phyloP scores from a whole-genome alignment of 139 green algal species.

The Chlamydomonas asymmetrica region DNA sequence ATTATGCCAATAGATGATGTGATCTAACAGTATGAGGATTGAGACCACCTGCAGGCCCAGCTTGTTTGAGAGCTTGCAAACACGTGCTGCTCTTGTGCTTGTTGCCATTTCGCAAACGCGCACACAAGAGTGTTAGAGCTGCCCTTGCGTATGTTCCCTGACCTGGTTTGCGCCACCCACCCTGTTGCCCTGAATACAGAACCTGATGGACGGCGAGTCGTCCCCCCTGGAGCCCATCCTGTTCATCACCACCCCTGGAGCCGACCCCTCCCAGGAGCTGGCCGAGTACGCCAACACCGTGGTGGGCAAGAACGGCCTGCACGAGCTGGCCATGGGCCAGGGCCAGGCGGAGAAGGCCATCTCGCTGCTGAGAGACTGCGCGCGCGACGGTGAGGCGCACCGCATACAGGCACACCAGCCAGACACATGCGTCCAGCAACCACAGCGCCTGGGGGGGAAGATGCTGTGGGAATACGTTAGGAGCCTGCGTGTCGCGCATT shows the following conservation, averaged over 20 bases:
- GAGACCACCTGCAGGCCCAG: too few relatives aligned
- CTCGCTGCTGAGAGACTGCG: slow-evolving; percentile 68
- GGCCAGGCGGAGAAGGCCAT: slow-evolving; percentile 74
- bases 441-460: not conserved
- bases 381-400: slow-evolving; percentile 44
- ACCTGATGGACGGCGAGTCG: slow-evolving; percentile 37
- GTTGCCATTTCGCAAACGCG: too few relatives aligned
- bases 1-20: too few relatives aligned
- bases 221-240: slow-evolving; percentile 59
- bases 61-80: too few relatives aligned
- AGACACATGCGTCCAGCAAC: not conserved
- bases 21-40: too few relatives aligned
- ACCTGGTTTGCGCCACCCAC: too few relatives aligned
- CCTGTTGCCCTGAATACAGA: too few relatives aligned
- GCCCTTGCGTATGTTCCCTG: too few relatives aligned
- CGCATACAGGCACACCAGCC: not conserved
- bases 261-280: slow-evolving; percentile 80
- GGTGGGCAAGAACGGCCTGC: slow-evolving; percentile 41
- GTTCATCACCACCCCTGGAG: slow-evolving; percentile 74
- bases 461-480: too few relatives aligned
- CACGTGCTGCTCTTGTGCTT: too few relatives aligned
- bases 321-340: slow-evolving; percentile 86
- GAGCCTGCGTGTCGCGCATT: too few relatives aligned
- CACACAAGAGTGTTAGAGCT: too few relatives aligned
- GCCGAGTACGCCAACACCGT: slow-evolving; percentile 55